A percentile compares a stretch with the other conserved stretches of the same genome.
Evolutionary conservation across 768 basidiomycete genomes (phyloP).

Genomic region (Cantharellus cinnabarinus): DNA sequence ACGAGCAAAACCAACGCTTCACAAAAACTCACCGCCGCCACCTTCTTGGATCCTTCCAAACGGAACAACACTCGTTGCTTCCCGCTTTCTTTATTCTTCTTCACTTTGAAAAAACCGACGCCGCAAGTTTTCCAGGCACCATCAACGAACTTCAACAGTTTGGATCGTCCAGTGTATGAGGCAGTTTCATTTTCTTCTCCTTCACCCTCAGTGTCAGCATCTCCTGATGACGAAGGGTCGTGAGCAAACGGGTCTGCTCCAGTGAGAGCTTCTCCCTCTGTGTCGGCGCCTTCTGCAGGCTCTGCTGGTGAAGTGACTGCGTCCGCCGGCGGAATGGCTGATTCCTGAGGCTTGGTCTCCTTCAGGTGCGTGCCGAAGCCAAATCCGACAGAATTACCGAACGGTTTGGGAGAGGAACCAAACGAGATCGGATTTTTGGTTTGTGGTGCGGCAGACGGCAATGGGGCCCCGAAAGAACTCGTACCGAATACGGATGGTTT

Average conservation of each 20-base stretch:
- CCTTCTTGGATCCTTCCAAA: background rate
- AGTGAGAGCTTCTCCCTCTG: background rate
- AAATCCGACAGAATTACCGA: conserved; percentile 8
- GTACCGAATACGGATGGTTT: background rate
- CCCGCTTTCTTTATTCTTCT: conserved; percentile 6
- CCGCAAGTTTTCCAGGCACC: conserved; percentile 2
- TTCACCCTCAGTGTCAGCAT: conserved; percentile 2
- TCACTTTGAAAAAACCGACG: conserved; percentile 5
- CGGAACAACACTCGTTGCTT: conserved; percentile 5
- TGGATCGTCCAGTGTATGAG: background rate
- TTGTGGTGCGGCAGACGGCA: no score
- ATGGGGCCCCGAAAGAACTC: background rate
- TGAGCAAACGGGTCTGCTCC: background rate
- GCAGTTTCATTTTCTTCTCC: conserved; percentile 6
- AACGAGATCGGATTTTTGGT: background rate
- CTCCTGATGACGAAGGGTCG: background rate
- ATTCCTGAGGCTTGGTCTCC: background rate
- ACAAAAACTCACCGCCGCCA: conserved; percentile 1
- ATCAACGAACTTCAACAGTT: conserved; percentile 3
- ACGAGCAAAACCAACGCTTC: background rate
- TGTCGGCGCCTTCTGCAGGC: background rate
- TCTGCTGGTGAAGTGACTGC: background rate
- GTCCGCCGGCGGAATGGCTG: background rate
- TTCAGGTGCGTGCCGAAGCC: conserved; percentile 4
- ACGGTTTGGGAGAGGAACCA: background rate